Evolutionary conservation across 2,329 filamentous ascomycete genomes (phyloP).

Genomic region (Botrytis medusae): DNA sequence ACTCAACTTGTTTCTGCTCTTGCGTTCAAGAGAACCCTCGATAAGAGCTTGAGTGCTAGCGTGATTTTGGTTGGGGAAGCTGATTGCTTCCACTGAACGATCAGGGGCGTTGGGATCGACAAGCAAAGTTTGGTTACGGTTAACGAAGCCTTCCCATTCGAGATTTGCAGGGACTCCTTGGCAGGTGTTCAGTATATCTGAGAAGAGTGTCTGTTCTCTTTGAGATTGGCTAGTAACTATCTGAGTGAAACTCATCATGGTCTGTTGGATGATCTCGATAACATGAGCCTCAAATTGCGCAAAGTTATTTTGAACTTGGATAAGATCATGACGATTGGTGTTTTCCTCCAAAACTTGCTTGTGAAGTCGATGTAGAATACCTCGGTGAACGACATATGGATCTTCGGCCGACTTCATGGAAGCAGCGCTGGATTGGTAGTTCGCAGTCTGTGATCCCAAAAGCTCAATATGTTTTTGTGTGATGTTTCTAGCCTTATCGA

Average conservation of each 20-base stretch:
- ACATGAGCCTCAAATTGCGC: constrained; percentile 84
- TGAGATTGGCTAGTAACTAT: constrained; percentile 79
- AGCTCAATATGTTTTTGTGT: constrained; percentile 98
- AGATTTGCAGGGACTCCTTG: constrained; percentile 81
- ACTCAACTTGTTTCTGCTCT: constrained; percentile 79
- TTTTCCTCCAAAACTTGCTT: constrained; percentile 95
- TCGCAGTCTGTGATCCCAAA: constrained; percentile 79
- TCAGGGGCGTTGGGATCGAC: constrained; percentile 75
- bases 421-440: constrained; percentile 73
- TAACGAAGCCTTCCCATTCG: constrained; percentile 85
- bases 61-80: constrained; percentile 89
- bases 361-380: constrained; percentile 78
- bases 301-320: constrained; percentile 90
- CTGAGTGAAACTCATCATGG: constrained; percentile 79
- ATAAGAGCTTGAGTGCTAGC: constrained; percentile 76
- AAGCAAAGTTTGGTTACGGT: constrained; percentile 68
- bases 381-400: constrained; percentile 82
- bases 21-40: constrained; percentile 85
- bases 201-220: constrained; percentile 76
- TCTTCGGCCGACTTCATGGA: constrained; percentile 73
- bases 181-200: constrained; percentile 74
- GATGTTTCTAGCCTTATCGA: constrained; percentile 79
- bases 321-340: constrained; percentile 87
- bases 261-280: constrained; percentile 76
- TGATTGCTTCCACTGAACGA: constrained; percentile 70